Evolutionary conservation across 768 basidiomycete species (phyloP).

Genomic region (Mycena sanguinolenta): DNA sequence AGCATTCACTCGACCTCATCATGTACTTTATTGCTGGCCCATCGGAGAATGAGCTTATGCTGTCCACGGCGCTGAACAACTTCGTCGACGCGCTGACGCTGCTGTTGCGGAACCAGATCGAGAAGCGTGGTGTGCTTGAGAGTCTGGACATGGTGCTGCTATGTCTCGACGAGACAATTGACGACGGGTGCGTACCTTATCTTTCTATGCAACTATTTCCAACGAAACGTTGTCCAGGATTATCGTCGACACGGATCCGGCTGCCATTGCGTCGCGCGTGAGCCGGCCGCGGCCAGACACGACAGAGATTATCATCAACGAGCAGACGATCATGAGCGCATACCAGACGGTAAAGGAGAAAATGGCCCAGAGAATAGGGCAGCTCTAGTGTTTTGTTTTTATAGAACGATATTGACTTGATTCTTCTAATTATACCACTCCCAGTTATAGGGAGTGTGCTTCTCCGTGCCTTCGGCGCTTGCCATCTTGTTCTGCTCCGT

Average conservation of each 20-base stretch:
- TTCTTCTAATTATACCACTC: too few species aligned
- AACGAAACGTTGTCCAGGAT: constrained; percentile 65
- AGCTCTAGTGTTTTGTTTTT: constrained; percentile 61
- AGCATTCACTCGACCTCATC: constrained; percentile 94
- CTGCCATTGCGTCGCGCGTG: constrained; percentile 95
- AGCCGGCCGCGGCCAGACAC: constrained; percentile 94
- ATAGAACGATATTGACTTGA: too few species aligned
- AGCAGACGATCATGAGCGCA: constrained; percentile 94
- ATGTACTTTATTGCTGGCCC: constrained; percentile 93
- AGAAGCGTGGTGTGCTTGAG: constrained; percentile 95
- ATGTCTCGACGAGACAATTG: constrained; percentile 96
- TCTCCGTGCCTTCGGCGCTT: too few species aligned
- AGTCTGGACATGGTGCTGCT: constrained; percentile 93
- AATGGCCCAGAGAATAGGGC: constrained; percentile 86
- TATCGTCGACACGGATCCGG: constrained; percentile 95
- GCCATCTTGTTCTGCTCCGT: too few species aligned
- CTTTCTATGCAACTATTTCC: not conserved
- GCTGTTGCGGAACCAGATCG: constrained; percentile 90
- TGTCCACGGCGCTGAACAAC: constrained; percentile 85
- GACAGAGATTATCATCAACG: constrained; percentile 97
- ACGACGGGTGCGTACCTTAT: constrained; percentile 85
- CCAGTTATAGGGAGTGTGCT: too few species aligned
- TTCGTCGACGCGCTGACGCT: constrained; percentile 89
- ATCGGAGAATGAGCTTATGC: constrained; percentile 96
- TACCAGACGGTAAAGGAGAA: constrained; percentile 91